phyloP scores from a whole-genome alignment of 805 yeast genomes.

The Torulaspora delbrueckii region DNA sequence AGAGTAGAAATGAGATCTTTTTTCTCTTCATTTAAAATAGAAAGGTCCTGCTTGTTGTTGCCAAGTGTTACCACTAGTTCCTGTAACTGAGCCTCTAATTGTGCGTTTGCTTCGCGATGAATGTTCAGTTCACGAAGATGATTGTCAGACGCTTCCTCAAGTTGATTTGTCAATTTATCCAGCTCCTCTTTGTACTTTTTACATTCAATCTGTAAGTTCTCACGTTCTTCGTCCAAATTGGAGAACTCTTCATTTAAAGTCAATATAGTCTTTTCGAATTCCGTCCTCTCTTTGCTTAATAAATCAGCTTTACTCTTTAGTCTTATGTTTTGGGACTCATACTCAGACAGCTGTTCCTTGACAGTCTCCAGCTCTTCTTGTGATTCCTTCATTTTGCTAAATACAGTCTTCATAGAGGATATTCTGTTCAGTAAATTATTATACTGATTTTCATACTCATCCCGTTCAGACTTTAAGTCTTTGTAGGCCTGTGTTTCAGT shows the following conservation, averaged over 20 bases:
- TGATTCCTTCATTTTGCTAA: conserved; percentile 67
- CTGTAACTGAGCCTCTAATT: conserved; percentile 28
- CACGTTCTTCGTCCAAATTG: conserved; percentile 48
- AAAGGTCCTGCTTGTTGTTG: conserved; percentile 33
- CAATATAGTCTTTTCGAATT: conserved; percentile 32
- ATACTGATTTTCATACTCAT: conserved; percentile 53
- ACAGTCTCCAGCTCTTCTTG: conserved; percentile 56
- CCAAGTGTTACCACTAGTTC: conserved; percentile 39
- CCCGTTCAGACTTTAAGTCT: conserved; percentile 47
- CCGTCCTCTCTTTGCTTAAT: conserved; percentile 33
- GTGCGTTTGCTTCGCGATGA: conserved; percentile 17
- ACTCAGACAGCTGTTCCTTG: conserved; percentile 46
- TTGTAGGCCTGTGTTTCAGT: conserved; percentile 21
- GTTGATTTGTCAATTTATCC: conserved; percentile 37
- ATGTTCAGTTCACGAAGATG: conserved; percentile 34
- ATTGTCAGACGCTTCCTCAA: conserved; percentile 38
- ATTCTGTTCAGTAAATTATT: conserved; percentile 57
- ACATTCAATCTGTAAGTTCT: conserved; percentile 49
- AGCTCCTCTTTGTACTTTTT: conserved; percentile 43
- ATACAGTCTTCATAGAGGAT: conserved; percentile 68
- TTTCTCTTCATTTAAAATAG: conserved; percentile 35
- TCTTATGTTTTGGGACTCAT: conserved; percentile 40
- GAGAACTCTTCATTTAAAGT: conserved; percentile 41
- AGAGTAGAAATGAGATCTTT: conserved; percentile 35
- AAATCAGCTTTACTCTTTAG: conserved; percentile 35